Conservation (phyloP, 2,329 filamentous ascomycete genomes). For the Coniosporium tulheliwenetii region DNA sequence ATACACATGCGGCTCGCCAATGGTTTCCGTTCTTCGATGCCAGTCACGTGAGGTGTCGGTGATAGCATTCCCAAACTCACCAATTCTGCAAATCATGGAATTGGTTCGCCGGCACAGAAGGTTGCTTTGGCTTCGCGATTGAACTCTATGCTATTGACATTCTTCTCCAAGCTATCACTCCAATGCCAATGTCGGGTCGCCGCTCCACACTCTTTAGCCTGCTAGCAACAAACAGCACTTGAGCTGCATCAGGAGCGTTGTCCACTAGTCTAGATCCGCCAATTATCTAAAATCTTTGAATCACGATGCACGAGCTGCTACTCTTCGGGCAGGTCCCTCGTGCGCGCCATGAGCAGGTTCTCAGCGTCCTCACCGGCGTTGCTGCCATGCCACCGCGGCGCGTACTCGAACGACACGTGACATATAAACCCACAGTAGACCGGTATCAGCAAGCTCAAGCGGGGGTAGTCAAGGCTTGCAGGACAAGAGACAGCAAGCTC, state of each 20-base stretch:
- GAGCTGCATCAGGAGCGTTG: too few relatives aligned
- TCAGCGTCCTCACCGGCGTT: slow-evolving; percentile 45
- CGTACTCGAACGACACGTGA: slow-evolving; percentile 36
- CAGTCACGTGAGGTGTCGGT: too few relatives aligned
- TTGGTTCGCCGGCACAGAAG: too few relatives aligned
- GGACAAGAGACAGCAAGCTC: slow-evolving; percentile 27
- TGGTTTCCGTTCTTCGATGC: too few relatives aligned
- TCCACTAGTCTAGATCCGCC: too few relatives aligned
- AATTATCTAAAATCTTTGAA: too few relatives aligned
- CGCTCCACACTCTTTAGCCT: neutral
- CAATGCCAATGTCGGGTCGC: neutral
- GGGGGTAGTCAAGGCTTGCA: slow-evolving; percentile 25
- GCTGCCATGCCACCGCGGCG: slow-evolving; percentile 44
- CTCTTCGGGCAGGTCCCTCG: slow-evolving; percentile 43
- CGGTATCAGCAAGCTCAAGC: slow-evolving; percentile 2
- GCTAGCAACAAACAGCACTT: neutral
- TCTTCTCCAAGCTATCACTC: neutral
- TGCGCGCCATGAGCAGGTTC: slow-evolving; percentile 41
- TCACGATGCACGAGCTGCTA: slow-evolving; percentile 44
- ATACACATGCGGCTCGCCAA: too few relatives aligned
- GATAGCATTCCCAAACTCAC: too few relatives aligned
- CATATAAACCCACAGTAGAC: slow-evolving; percentile 36
- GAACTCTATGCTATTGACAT: neutral
- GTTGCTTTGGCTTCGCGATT: too few relatives aligned
- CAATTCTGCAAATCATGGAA: too few relatives aligned